Conservation (phyloP, 2,329 filamentous ascomycete genomes). For the Cercospora sesami region DNA sequence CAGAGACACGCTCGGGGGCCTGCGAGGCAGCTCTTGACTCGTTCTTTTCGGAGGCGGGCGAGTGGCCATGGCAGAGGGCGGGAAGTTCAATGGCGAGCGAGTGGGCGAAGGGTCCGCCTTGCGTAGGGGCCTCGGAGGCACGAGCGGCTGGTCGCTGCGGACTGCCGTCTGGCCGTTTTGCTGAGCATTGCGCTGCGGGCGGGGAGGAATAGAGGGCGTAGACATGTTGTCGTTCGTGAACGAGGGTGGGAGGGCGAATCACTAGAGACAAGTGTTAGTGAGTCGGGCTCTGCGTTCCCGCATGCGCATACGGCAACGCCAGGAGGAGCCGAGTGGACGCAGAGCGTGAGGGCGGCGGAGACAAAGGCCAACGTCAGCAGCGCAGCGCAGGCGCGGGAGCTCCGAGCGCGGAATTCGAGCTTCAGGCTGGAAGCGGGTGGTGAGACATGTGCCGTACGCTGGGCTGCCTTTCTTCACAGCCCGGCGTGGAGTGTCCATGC, state of each 20-base stretch:
- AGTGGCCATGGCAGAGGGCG: constrained; percentile 50
- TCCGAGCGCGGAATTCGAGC: background rate
- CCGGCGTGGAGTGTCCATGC: background rate
- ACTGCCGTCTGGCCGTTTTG: constrained; percentile 46
- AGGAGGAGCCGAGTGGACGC: background rate
- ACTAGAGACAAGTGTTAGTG: constrained; percentile 16
- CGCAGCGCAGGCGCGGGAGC: background rate
- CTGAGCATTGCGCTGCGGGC: constrained; percentile 54
- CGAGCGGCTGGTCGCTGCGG: constrained; percentile 62
- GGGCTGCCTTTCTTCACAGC: background rate
- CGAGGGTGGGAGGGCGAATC: background rate
- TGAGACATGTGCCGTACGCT: background rate
- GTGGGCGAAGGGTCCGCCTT: constrained; percentile 80
- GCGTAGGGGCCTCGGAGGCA: constrained; percentile 77
- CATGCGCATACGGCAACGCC: background rate
- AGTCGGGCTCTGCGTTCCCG: constrained; percentile 15
- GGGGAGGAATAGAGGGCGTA: constrained; percentile 60
- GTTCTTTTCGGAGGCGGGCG: constrained; percentile 42
- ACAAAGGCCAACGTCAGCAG: background rate
- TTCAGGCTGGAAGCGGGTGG: background rate
- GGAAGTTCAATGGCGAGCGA: constrained; percentile 80
- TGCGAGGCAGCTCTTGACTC: constrained; percentile 54
- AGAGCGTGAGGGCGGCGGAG: background rate
- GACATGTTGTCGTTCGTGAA: constrained; percentile 11
- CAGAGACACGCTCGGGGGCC: constrained; percentile 72